Conservation (phyloP, 495 filamentous ascomycete genomes). For the Xylaria longipes region DNA sequence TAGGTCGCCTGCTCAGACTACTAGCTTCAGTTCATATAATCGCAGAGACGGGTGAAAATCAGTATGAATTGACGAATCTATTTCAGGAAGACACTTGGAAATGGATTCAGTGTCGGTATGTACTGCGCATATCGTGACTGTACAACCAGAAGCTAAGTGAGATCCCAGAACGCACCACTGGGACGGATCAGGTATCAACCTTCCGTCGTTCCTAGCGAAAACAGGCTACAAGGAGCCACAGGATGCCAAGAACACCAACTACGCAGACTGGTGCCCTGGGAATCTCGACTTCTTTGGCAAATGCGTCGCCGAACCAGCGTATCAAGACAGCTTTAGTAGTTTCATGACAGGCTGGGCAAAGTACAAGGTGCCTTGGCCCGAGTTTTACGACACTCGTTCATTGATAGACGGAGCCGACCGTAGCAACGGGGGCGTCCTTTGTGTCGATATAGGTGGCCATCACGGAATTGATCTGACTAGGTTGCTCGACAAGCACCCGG, state of each 20-base stretch:
- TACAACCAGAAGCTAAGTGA: background rate
- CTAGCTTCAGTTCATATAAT: constrained; percentile 32
- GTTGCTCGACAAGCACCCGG: constrained; percentile 43
- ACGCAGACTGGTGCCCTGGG: constrained; percentile 30
- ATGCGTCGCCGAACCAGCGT: constrained; percentile 20
- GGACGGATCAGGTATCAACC: constrained; percentile 16
- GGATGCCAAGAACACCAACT: constrained; percentile 31
- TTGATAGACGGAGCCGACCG: constrained; percentile 35
- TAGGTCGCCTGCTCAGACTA: constrained; percentile 35
- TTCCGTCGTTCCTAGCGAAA: constrained; percentile 34
- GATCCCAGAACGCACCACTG: constrained; percentile 30
- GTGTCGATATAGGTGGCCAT: constrained; percentile 53
- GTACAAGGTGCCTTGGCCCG: constrained; percentile 35
- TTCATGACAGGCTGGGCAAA: constrained; percentile 31
- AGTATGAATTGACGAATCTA: background rate
- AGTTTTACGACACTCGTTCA: constrained; percentile 35
- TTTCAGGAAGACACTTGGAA: constrained; percentile 23
- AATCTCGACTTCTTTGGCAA: constrained; percentile 33
- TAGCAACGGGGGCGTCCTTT: constrained; percentile 30
- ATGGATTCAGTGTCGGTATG: constrained; percentile 21
- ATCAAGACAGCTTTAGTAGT: constrained; percentile 31
- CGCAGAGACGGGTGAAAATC: constrained; percentile 35
- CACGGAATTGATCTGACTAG: constrained; percentile 46
- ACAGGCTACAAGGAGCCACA: constrained; percentile 28
- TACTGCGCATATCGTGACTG: background rate